Evolutionary conservation across 2,329 filamentous ascomycete species (phyloP), one percentile per base, ranked within the genome.

Genomic region (Didymellaceae sp.): DNA sequence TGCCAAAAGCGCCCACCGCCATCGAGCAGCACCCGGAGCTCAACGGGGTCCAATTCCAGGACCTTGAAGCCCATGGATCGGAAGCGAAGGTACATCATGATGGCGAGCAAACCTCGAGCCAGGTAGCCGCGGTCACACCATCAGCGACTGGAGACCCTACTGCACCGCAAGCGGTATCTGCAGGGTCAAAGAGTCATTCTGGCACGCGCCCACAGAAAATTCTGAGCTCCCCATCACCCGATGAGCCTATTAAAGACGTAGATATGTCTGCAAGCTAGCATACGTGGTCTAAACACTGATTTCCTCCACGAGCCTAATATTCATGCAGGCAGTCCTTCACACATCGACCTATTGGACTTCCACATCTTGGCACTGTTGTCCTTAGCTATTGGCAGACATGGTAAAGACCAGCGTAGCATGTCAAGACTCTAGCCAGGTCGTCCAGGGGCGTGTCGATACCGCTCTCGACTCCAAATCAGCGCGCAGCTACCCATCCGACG

Each of bases 201-300:
- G 61, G 55, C 5, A 65, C 57, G 8, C 54, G 71, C 6, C 56
- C 54, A 13, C 69, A 66, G 32, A 75, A 70, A 37, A 38, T 75
- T n/a, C 70, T 74, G 3, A 77, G 79, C 74, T 77, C 78, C 55
- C 48, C 63, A 5, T 41, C 77, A n/a, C 73, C 75, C 2, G 65
- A 70, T 41, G 71, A 77, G 28, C 72, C 76, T 2, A 61, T 77
- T 5, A 59, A 61, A 14, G 76, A 79, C 59, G 59, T 74, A 4
- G 74, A 75, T 26, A 65, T 56, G 43, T 62, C 61, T 11, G 57
- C 55, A 6, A 49, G 48, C n/a, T 54, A 58, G 28, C n/a, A 28
- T 22, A 51, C 61, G 48, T 22, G 35, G 20, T 34, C 32, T 26
- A 13, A 9, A 6, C 5, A 26, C 25, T 8, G 2, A 26, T 4